phyloP scores from a whole-genome alignment of 2,329 filamentous ascomycete species.

The Pestalotiopsis fici region DNA sequence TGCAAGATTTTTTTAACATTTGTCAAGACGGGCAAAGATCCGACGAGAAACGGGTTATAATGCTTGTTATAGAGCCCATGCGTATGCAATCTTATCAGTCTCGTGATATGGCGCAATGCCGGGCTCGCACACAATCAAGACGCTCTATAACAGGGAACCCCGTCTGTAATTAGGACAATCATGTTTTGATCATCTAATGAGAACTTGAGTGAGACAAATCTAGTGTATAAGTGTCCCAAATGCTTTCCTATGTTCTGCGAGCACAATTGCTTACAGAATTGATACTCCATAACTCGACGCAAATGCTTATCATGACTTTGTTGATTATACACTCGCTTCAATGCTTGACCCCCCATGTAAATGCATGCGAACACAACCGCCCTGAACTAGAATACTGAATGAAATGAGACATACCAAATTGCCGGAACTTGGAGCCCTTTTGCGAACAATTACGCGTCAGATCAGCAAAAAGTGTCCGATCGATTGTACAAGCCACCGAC shows the following conservation, averaged over 20 bases:
- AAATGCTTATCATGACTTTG: background rate
- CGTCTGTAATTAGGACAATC: background rate
- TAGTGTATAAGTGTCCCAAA: background rate
- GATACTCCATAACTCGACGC: background rate
- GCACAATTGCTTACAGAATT: background rate
- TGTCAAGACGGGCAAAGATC: background rate
- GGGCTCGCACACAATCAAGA: background rate
- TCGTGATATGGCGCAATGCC: slow-evolving; percentile 2
- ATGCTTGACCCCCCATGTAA: background rate
- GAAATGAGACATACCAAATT: background rate
- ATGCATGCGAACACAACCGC: background rate
- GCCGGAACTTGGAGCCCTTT: too few relatives aligned
- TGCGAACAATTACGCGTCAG: too few relatives aligned
- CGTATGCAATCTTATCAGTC: background rate
- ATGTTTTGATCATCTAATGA: background rate
- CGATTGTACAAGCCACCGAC: background rate
- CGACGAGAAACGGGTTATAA: background rate
- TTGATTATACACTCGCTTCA: background rate
- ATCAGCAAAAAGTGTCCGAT: background rate
- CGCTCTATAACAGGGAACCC: background rate
- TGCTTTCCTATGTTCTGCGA: background rate
- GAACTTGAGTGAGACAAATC: background rate
- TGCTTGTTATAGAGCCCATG: background rate
- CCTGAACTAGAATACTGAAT: background rate
- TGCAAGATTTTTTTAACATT: too few relatives aligned